Base-by-base conservation (phyloP, 495 filamentous ascomycete genomes). In the Lophium mytilinum region DNA sequence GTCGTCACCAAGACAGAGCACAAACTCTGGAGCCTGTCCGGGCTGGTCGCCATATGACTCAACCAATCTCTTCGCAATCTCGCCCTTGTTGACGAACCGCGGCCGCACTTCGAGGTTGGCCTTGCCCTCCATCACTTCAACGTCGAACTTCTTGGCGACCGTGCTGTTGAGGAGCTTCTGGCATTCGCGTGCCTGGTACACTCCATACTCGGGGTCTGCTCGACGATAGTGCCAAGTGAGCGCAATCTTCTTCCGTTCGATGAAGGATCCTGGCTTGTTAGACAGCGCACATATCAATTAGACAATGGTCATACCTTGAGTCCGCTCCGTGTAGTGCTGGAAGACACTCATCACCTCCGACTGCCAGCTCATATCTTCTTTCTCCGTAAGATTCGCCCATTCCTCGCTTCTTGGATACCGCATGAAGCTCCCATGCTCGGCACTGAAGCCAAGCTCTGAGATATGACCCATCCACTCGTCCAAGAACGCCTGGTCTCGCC, bases 211-310 rank as follows among this genome's bases (percentile, higher is more conserved):
- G 0, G 86, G 87, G 61, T 95, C 90, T 21, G 89, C 88, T 5
- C 85, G 83, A 42, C 93, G 90, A 65, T 96, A 98, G 66, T 98
- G 93, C 94, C 93, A 98, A 8, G 92, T 96, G 52, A 97, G 71
- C 9, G 93, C 90, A 58, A 91, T 88, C 18, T 86, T 83, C 72
- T 98, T 98, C 39, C 83, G 83, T 68, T 98, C 93, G 55, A 95
- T 90, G 65, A 91, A 93, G 1, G 90, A 89, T 12, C 86, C 85
- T 85, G 12, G 52, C 24, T 37, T 14, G n/a, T 9, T 17, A 60
- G 12, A 41, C 49, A n/a, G 8, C 34, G 17, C 50, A 37, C 24
- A 30, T 30, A 30, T 30, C 24, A 14, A 4, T 15, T 30, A 1
- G 14, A 6, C 17, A 46, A n/a, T 43, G 21, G 7, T 3, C 74